Base-by-base conservation (phyloP, 306 rosid species). In the Urtica urens region DNA sequence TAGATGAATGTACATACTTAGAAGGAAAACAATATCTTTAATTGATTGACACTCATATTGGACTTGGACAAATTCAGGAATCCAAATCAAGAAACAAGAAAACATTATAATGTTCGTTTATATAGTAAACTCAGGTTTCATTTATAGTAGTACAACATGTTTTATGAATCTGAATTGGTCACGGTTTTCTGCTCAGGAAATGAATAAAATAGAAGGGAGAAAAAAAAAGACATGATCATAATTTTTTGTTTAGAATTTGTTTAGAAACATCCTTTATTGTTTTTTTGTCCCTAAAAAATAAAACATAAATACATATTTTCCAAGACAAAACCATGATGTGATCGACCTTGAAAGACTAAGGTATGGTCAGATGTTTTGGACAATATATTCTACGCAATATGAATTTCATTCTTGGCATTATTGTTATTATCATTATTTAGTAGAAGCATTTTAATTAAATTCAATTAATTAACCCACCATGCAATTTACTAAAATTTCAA, bases 291-390 rank as follows among this genome's bases (percentile, higher is more conserved):
- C 42, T 34, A 4, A 51, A 21, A 19, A 20, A 51, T 20, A 21
- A 44, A 17, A 29, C 39, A 49, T 16, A 20, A 19, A 33, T 27
- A 21, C 57, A 49, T 34, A 21, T 43, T 51, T 51, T 30, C 21
- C 44, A 51, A 51, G 57, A 51, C 57, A 51, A 51, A 51, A 14
- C 37, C 34, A 33, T 51, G 43, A 49, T 49, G 25, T 28, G 39
- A 28, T 49, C 39, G 23, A 51, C 57, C 55, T 51, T 51, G 29
- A 20, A 19, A 51, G 18, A 19, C 44, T 51, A 18, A 1, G 3
- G 18, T 22, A 31, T 51, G 43, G 43, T 51, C 41, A 51, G 34
- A 51, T 33, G 41, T 51, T 51, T 51, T 13, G 42, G 23, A 15
- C 35, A 35, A 12, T 3, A 21, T 44, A 27, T 29, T 28, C 23